Percentiles rank a stretch among this genome's conserved stretches.
phyloP scores from a whole-genome alignment of 805 yeast genomes.

The Cyberlindnera japonica region DNA sequence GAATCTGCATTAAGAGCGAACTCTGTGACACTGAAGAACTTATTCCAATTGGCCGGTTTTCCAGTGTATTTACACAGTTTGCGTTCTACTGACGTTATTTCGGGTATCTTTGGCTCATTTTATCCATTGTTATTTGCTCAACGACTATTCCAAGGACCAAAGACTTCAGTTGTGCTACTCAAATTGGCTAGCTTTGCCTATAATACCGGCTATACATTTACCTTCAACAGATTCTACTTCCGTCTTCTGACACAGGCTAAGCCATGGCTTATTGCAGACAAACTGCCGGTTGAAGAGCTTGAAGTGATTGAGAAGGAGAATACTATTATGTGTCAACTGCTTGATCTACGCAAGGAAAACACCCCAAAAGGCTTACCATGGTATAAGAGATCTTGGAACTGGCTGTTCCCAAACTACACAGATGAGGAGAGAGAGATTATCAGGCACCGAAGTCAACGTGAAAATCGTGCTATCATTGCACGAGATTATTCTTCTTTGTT shows the following conservation, averaged over 20 bases:
- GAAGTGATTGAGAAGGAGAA: slow-evolving; percentile 3
- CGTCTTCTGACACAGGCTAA: slow-evolving; percentile 31
- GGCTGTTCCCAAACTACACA: slow-evolving; percentile 7
- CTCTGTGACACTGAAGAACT: slow-evolving; percentile 8
- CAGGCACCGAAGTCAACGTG: background rate
- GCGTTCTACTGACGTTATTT: slow-evolving; percentile 16
- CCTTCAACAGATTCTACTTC: slow-evolving; percentile 34
- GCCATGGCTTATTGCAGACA: slow-evolving; percentile 32
- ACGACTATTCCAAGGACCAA: slow-evolving; percentile 6
- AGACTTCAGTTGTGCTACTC: slow-evolving; percentile 4
- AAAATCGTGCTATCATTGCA: background rate
- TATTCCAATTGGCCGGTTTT: slow-evolving; percentile 25
- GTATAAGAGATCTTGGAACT: slow-evolving; percentile 4
- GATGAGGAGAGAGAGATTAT: slow-evolving; percentile 2
- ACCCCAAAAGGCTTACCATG: background rate
- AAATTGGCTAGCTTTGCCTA: slow-evolving; percentile 18
- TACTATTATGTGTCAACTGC: background rate
- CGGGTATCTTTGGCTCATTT: slow-evolving; percentile 22
- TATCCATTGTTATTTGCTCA: slow-evolving; percentile 7
- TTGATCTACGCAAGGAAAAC: background rate
- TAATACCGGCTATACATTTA: slow-evolving; percentile 17
- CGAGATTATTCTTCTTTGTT: slow-evolving; percentile 6
- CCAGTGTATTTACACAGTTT: slow-evolving; percentile 30
- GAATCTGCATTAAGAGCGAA: slow-evolving; percentile 16
- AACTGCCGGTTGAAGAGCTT: slow-evolving; percentile 3